Evolutionary conservation across 2,329 filamentous ascomycete species (phyloP).

Genomic region (Emericellopsis cladophorae): DNA sequence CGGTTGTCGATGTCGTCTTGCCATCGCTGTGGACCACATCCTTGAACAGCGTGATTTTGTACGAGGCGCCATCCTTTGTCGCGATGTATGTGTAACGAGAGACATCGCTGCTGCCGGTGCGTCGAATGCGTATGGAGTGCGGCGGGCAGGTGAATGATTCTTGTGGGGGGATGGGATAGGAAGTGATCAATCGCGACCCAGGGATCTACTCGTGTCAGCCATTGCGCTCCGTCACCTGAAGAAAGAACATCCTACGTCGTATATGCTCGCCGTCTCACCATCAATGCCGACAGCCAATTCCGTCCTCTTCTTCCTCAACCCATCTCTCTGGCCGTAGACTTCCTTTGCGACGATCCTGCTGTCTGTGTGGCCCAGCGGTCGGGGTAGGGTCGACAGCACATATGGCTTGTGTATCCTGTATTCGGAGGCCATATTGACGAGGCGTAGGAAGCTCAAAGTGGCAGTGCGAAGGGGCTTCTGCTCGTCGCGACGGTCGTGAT

Average conservation of each 20-base stretch:
- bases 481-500: not conserved
- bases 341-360: constrained; percentile 45
- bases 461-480: not conserved
- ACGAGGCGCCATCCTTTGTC: constrained; percentile 31
- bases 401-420: constrained; percentile 54
- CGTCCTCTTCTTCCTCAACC: constrained; percentile 46
- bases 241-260: constrained; percentile 38
- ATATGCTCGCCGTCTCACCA: constrained; percentile 53
- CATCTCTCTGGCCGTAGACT: constrained; percentile 45
- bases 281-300: constrained; percentile 53
- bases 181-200: constrained; percentile 48
- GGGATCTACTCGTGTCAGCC: constrained; percentile 31
- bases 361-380: constrained; percentile 38
- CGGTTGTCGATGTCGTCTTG: constrained; percentile 37
- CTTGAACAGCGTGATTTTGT: constrained; percentile 46
- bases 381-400: constrained; percentile 45
- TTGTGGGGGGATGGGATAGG: constrained; percentile 54
- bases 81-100: constrained; percentile 50
- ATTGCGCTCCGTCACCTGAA: not conserved
- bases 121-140: constrained; percentile 42
- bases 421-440: constrained; percentile 37
- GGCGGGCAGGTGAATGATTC: constrained; percentile 50
- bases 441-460: constrained; percentile 2
- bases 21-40: constrained; percentile 39
- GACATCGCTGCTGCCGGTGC: constrained; percentile 30